These are phyloP conservation scores for Monosporascus ibericus DNA, from an alignment of 2,329 filamentous ascomycete genomes.

Conservation along the genomic window DNA sequence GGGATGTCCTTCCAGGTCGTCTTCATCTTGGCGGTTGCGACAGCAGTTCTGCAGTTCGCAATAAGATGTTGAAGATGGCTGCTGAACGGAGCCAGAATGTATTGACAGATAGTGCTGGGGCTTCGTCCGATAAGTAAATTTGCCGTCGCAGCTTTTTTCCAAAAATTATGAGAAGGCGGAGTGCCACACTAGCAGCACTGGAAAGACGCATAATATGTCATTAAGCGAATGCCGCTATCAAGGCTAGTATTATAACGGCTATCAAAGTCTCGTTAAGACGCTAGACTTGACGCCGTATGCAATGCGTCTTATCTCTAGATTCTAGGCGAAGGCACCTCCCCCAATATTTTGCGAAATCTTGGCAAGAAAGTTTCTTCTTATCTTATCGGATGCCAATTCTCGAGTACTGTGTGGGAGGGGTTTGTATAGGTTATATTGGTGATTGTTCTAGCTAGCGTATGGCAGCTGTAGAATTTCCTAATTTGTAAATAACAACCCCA, in stretches of 20 bases:
- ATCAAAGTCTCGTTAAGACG: background rate
- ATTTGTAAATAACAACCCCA: too few species aligned
- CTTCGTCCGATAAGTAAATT: slow-evolving; percentile 1
- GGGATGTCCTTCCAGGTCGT: slow-evolving; percentile 72
- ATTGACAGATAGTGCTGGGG: background rate
- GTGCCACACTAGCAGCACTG: slow-evolving; percentile 7
- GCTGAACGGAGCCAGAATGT: background rate
- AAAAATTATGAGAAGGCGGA: slow-evolving; percentile 8
- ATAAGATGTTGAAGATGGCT: slow-evolving; percentile 1
- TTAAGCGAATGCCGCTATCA: background rate
- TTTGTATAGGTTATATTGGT: too few species aligned
- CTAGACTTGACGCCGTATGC: background rate
- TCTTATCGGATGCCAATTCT: slow-evolving; percentile 3
- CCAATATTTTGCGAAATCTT: slow-evolving; percentile 12
- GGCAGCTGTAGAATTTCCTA: too few species aligned
- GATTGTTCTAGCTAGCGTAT: too few species aligned
- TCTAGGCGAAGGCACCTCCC: background rate
- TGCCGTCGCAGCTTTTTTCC: slow-evolving; percentile 8
- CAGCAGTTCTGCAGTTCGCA: slow-evolving; percentile 6
- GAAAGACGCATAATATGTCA: background rate
- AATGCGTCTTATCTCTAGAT: slow-evolving; percentile 1
- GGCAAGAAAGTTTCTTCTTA: slow-evolving; percentile 13
- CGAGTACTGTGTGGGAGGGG: background rate
- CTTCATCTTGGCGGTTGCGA: slow-evolving; percentile 44
- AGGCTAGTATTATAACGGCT: background rate